Base-by-base conservation (phyloP, 1,284 basidiomycete species). In the Ceratobasidium sp. region DNA sequence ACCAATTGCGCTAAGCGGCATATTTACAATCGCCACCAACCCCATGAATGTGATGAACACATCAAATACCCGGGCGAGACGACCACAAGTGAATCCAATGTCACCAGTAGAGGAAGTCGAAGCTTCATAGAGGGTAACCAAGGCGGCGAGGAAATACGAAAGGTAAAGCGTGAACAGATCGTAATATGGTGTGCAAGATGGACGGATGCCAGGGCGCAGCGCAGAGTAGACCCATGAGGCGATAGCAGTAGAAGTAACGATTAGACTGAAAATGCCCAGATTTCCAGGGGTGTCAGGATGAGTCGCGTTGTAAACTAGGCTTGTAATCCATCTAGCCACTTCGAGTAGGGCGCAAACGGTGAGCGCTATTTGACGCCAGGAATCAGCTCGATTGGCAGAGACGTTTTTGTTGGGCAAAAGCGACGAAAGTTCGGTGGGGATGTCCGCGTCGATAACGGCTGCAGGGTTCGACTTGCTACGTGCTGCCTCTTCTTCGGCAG, bases 151-250 rank as follows among this genome's bases (percentile, higher is more conserved):
- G 44, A 74, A 47, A 46, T 62, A 54, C 13, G 43, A 28, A 9
- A 62, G 41, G 47, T 74, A 66, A 3, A 74, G 30, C 9, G 70
- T 28, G 38, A 74, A 50, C 21, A 74, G 59, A 23, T 61, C 52
- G 41, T 72, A 74, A 49, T 70, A 71, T 28, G 62, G 57, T 1
- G 73, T 74, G 43, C 52, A 14, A 28, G 44, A 50, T 23, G 73
- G 73, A 11, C 61, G 35, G n/a, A 72, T 35, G 14, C 7, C 47
- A 9, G 73, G 73, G 23, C 61, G 58, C 16, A 74, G 59, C 16
- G 58, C 52, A 16, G 63, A 69, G 54, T 72, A 74, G 4, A 61
- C 52, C 73, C 69, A 74, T 11, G 73, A 71, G 16, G 43, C 69
- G 7, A 71, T 46, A 18, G 41, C 32, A 35, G 59, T 28, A n/a